These are phyloP conservation scores for Adansonia digitata DNA, from an alignment of 345 rosid species.

Conservation along the genomic window DNA sequence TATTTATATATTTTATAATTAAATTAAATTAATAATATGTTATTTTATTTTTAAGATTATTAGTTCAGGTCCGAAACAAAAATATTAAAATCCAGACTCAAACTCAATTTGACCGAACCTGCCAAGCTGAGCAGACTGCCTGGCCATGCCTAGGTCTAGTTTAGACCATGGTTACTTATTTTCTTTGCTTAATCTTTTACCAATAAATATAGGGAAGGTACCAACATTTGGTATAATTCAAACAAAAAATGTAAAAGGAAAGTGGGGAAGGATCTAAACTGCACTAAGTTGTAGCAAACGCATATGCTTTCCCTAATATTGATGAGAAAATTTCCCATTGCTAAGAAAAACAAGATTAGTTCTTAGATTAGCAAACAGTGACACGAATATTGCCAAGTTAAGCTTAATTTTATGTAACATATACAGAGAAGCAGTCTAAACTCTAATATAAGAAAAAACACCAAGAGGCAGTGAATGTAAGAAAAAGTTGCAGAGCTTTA, in stretches of 20 bases:
- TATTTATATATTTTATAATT: too few relatives aligned
- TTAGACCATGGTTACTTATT: neutral
- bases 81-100: too few relatives aligned
- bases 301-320: neutral
- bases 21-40: too few relatives aligned
- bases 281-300: neutral
- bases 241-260: neutral
- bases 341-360: neutral
- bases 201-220: neutral
- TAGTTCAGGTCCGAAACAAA: too few relatives aligned
- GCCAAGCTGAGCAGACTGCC: too few relatives aligned
- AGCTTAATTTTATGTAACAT: neutral
- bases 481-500: neutral
- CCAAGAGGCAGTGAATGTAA: neutral
- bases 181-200: neutral
- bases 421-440: neutral
- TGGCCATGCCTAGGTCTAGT: too few relatives aligned
- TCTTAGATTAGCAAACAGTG: neutral
- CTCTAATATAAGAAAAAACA: neutral
- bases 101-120: too few relatives aligned
- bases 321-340: neutral
- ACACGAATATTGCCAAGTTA: neutral
- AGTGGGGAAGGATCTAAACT: neutral
- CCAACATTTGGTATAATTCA: neutral
- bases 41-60: too few relatives aligned